Percentiles rank a stretch among this genome's conserved stretches.
Evolutionary conservation across 495 filamentous ascomycete species (phyloP).

Genomic region (Tuber calosporum): DNA sequence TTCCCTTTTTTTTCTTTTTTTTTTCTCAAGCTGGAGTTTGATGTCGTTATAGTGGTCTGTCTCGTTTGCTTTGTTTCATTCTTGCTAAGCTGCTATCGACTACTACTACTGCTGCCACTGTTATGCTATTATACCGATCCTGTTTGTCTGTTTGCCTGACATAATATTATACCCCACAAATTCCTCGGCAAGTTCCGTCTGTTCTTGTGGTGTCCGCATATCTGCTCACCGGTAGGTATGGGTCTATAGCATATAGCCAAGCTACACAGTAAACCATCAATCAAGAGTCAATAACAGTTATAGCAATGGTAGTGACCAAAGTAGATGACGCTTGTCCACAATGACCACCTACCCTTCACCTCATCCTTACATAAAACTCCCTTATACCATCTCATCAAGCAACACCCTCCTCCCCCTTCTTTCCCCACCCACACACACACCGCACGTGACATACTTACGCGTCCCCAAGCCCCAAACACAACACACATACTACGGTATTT

Average conservation of each 20-base stretch:
- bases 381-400: background rate
- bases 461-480: background rate
- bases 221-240: background rate
- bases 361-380: no score
- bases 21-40: constrained; percentile 8
- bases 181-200: background rate
- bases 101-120: background rate
- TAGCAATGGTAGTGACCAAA: no score
- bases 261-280: background rate
- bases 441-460: background rate
- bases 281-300: no score
- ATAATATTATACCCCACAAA: background rate
- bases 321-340: background rate
- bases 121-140: background rate
- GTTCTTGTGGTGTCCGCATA: background rate
- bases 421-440: background rate
- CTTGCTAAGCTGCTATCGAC: background rate
- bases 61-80: background rate
- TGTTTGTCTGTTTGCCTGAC: background rate
- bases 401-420: no score
- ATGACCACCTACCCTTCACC: no score
- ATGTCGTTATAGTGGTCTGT: constrained; percentile 3
- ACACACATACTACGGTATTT: no score
- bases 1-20: background rate
- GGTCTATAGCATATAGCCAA: background rate